Percentiles rank a stretch among this genome's conserved stretches.
Conservation (phyloP, 371 early-diverging fungal genomes). For the Saksenaea oblongispora region DNA sequence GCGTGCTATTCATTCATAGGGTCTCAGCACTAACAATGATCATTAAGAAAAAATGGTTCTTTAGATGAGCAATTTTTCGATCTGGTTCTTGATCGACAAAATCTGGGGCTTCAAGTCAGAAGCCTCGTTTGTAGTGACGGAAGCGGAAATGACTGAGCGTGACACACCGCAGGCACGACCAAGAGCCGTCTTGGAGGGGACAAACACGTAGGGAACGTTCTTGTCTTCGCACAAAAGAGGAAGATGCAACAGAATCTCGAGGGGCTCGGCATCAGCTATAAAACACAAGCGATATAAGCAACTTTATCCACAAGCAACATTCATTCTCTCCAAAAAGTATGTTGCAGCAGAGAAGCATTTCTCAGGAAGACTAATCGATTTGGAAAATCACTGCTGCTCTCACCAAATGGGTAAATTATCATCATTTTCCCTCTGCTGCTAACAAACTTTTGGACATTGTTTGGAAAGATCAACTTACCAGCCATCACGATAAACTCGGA, state of each 20-base stretch:
- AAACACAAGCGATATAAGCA: conserved; percentile 5
- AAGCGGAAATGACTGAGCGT: conserved; percentile 91
- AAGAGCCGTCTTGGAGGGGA: conserved; percentile 94
- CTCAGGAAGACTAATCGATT: conserved; percentile 33
- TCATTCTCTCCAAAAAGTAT: background rate
- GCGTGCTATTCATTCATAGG: conserved; percentile 9
- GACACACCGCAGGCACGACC: conserved; percentile 99
- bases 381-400: conserved; percentile 15
- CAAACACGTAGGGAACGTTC: conserved; percentile 94
- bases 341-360: background rate
- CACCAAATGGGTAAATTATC: conserved; percentile 18
- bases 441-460: background rate
- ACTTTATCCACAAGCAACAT: background rate
- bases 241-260: conserved; percentile 96
- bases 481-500: conserved; percentile 99
- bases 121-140: conserved; percentile 96
- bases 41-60: conserved; percentile 9
- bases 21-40: conserved; percentile 35
- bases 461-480: conserved; percentile 37
- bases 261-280: conserved; percentile 94
- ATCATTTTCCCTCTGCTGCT: conserved; percentile 10
- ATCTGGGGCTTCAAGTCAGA: conserved; percentile 95
- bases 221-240: conserved; percentile 99
- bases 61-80: conserved; percentile 91
- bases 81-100: conserved; percentile 85